Evolutionary conservation across 805 yeast species (phyloP).

Genomic region (Candida peoriensis): DNA sequence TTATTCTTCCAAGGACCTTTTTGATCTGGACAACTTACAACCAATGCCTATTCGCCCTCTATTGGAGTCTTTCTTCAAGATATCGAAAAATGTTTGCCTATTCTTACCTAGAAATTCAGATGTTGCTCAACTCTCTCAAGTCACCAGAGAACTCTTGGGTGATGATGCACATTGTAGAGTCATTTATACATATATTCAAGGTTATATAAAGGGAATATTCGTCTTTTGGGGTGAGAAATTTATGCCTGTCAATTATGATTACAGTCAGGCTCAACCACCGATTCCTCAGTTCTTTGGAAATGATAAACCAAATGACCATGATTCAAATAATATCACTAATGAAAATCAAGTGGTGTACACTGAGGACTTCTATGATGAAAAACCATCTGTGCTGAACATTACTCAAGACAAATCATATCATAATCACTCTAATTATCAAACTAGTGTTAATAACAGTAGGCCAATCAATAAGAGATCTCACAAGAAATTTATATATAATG

Average conservation of each 20-base stretch:
- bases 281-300: background rate
- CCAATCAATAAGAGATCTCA: background rate
- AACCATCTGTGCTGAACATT: background rate
- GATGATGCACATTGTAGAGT: slow-evolving; percentile 38
- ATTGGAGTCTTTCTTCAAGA: slow-evolving; percentile 35
- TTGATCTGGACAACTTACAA: slow-evolving; percentile 39
- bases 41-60: slow-evolving; percentile 48
- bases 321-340: background rate
- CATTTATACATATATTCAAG: slow-evolving; percentile 35
- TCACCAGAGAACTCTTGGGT: slow-evolving; percentile 45
- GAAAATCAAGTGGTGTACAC: background rate
- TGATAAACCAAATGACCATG: no score
- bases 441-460: background rate
- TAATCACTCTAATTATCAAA: background rate
- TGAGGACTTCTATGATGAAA: slow-evolving; percentile 5
- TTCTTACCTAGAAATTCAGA: slow-evolving; percentile 62
- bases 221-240: slow-evolving; percentile 57
- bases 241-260: slow-evolving; percentile 19
- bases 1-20: slow-evolving; percentile 38
- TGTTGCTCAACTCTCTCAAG: slow-evolving; percentile 42
- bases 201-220: slow-evolving; percentile 46
- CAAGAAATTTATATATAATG: no score
- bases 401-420: background rate
- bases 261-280: background rate
- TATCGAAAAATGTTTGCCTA: slow-evolving; percentile 46